Evolutionary conservation across 1,139 yeast genomes (phyloP).

Genomic region (Yamadazyma membranifaciens): DNA sequence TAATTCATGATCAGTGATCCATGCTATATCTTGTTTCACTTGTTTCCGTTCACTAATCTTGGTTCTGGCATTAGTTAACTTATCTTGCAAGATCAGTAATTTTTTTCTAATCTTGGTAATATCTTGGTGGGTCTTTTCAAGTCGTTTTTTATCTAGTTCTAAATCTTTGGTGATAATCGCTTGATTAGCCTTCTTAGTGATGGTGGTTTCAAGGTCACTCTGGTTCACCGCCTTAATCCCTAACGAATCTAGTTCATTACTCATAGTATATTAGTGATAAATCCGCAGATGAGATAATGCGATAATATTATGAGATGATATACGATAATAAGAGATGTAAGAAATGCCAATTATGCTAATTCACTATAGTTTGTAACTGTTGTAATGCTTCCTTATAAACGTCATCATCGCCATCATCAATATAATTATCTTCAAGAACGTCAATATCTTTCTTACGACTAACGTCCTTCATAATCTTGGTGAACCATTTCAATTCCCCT

Average conservation of each 20-base stretch:
- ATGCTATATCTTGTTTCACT: constrained; percentile 53
- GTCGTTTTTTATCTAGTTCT: constrained; percentile 72
- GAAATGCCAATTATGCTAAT: not conserved
- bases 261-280: constrained; percentile 7
- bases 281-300: not conserved
- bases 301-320: too few species aligned
- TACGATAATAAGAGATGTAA: too few species aligned
- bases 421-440: constrained; percentile 1
- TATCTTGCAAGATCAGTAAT: constrained; percentile 45
- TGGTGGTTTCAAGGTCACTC: constrained; percentile 65
- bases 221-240: constrained; percentile 65
- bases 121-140: constrained; percentile 60
- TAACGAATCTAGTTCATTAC: constrained; percentile 21
- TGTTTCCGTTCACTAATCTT: constrained; percentile 65
- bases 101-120: constrained; percentile 43
- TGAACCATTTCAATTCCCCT: constrained; percentile 72
- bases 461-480: constrained; percentile 46
- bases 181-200: constrained; percentile 68
- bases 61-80: constrained; percentile 52
- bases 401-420: constrained; percentile 5
- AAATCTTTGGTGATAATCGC: constrained; percentile 60
- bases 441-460: constrained; percentile 26
- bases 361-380: constrained; percentile 1
- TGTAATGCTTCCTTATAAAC: constrained; percentile 1
- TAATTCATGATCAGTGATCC: constrained; percentile 53